These are phyloP conservation scores for Nitzschia putrida DNA, from an alignment of 108 stramenopile genomes.

Conservation along the genomic window DNA sequence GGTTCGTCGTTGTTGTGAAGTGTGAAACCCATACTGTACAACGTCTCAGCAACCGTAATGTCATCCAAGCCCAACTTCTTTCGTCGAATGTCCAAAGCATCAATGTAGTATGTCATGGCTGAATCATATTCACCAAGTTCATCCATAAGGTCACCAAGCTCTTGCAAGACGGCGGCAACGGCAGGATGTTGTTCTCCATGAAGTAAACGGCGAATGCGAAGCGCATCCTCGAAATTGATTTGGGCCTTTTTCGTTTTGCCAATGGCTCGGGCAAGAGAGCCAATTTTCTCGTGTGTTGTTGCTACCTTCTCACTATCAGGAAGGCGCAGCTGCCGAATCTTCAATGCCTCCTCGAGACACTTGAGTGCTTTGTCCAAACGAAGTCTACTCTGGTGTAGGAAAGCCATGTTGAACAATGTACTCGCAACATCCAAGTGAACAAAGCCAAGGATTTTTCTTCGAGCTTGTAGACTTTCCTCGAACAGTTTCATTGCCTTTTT, in stretches of 20 bases:
- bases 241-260: constrained; percentile 68
- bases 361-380: constrained; percentile 60
- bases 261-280: constrained; percentile 53
- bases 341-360: constrained; percentile 73
- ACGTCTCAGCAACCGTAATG: constrained; percentile 61
- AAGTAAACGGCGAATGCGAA: constrained; percentile 56
- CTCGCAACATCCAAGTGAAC: constrained; percentile 81
- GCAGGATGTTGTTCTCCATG: constrained; percentile 70
- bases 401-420: constrained; percentile 77
- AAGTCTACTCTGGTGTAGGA: constrained; percentile 54
- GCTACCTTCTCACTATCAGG: constrained; percentile 71
- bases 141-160: constrained; percentile 77
- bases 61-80: constrained; percentile 51
- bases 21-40: constrained; percentile 76
- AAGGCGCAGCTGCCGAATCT: constrained; percentile 69
- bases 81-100: constrained; percentile 65
- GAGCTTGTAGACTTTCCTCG: constrained; percentile 63
- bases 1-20: constrained; percentile 57
- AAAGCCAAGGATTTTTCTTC: constrained; percentile 67
- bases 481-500: constrained; percentile 67
- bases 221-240: constrained; percentile 64
- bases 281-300: constrained; percentile 64
- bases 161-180: constrained; percentile 69
- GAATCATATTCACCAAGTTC: constrained; percentile 63
- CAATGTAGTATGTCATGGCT: constrained; percentile 66